phyloP scores from a whole-genome alignment of 345 rosid genomes.

The Ceriops tagal region DNA sequence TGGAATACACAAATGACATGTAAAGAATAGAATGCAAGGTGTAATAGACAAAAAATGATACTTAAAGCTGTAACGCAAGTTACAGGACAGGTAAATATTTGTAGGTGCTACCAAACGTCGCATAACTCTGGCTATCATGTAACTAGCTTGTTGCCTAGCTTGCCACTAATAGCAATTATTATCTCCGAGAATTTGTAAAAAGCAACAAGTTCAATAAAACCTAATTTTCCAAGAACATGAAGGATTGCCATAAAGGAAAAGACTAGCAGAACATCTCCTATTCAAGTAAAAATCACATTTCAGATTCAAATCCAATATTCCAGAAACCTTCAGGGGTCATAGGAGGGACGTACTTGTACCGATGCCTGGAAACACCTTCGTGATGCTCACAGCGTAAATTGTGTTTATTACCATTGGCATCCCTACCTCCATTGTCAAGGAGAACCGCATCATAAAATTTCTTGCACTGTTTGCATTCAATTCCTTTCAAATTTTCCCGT shows the following conservation, averaged over 20 bases:
- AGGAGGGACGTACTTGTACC: constrained; percentile 78
- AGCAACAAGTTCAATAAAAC: too few relatives aligned
- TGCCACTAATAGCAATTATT: too few relatives aligned
- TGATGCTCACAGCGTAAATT: constrained; percentile 77
- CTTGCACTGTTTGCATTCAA: constrained; percentile 91
- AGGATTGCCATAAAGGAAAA: neutral
- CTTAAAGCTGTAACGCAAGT: too few relatives aligned
- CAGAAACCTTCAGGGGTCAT: constrained; percentile 94
- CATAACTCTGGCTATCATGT: too few relatives aligned
- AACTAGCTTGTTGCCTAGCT: too few relatives aligned
- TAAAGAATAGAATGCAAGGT: too few relatives aligned
- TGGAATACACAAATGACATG: too few relatives aligned
- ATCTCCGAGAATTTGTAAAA: too few relatives aligned
- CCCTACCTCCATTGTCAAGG: constrained; percentile 39
- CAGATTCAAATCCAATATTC: constrained; percentile 94
- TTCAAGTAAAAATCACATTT: constrained; percentile 46
- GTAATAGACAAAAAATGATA: too few relatives aligned
- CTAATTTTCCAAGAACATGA: too few relatives aligned
- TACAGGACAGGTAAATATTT: too few relatives aligned
- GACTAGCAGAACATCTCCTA: neutral
- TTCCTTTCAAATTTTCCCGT: constrained; percentile 63
- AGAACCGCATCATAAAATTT: constrained; percentile 92
- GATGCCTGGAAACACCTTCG: constrained; percentile 91
- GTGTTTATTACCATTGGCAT: constrained; percentile 24
- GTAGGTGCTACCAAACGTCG: too few relatives aligned